phyloP scores from a whole-genome alignment of 2,329 filamentous ascomycete species.

The Claviceps sp. region DNA sequence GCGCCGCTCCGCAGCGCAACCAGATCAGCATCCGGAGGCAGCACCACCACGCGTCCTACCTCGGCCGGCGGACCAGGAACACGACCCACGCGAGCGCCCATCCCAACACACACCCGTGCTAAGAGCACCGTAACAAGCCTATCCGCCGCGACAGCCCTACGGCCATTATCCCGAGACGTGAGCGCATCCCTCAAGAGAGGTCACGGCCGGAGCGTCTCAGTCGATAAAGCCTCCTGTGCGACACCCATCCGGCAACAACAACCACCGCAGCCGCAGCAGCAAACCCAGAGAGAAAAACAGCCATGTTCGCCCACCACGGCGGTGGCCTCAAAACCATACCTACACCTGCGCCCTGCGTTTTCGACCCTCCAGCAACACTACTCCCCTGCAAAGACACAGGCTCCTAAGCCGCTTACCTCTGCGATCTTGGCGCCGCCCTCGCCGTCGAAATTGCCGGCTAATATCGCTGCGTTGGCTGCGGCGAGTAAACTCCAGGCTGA shows the following conservation, averaged over 20 bases:
- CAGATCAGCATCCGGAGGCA: conserved; percentile 11
- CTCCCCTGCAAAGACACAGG: conserved; percentile 46
- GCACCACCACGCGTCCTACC: conserved; percentile 15
- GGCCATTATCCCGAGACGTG: conserved; percentile 16
- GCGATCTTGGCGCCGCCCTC: conserved; percentile 45
- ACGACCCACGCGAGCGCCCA: conserved; percentile 8
- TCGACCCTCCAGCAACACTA: conserved; percentile 54
- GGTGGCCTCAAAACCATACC: conserved; percentile 14
- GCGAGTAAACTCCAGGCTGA: conserved; percentile 48
- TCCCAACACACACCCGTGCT: conserved; percentile 16
- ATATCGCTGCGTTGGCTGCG: conserved; percentile 45
- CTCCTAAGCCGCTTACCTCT: conserved; percentile 48
- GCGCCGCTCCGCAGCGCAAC: conserved; percentile 21
- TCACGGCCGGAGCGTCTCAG: conserved; percentile 8
- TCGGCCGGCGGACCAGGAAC: conserved; percentile 11
- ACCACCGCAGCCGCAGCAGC: not conserved
- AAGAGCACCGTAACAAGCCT: conserved; percentile 19
- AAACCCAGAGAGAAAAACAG: conserved; percentile 1
- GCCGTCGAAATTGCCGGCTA: conserved; percentile 47
- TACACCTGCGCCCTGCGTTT: conserved; percentile 40
- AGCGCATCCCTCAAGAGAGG: not conserved
- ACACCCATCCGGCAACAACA: conserved; percentile 4
- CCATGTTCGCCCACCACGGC: conserved; percentile 9
- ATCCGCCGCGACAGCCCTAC: conserved; percentile 15
- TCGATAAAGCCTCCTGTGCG: conserved; percentile 9